Evolutionary conservation across 2,329 filamentous ascomycete species (phyloP).

Genomic region (Fusarium algeriense): DNA sequence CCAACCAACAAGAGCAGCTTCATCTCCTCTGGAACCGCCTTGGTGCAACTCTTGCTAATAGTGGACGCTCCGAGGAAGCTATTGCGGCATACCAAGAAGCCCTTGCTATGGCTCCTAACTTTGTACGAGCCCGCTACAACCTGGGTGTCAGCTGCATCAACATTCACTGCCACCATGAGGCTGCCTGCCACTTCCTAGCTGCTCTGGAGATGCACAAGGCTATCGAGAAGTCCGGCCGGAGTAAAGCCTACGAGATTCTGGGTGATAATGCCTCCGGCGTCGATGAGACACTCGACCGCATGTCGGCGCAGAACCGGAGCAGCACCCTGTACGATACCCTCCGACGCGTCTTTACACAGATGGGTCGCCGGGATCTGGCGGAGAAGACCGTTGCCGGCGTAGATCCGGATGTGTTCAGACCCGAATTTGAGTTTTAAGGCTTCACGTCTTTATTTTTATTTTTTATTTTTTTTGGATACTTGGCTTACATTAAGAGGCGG

Average conservation of each 20-base stretch:
- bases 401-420: constrained; percentile 88
- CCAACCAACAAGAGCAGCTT: constrained; percentile 86
- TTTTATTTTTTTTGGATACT: constrained; percentile 1
- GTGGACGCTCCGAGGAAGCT: constrained; percentile 91
- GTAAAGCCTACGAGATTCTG: constrained; percentile 86
- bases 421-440: constrained; percentile 84
- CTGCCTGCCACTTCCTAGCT: constrained; percentile 90
- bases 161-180: constrained; percentile 93
- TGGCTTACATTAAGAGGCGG: constrained; percentile 13
- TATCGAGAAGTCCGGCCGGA: constrained; percentile 85
- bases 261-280: constrained; percentile 62
- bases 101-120: constrained; percentile 90
- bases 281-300: constrained; percentile 83
- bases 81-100: constrained; percentile 97
- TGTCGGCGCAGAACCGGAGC: constrained; percentile 95
- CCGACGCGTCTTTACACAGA: constrained; percentile 93
- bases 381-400: constrained; percentile 91
- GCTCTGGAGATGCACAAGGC: constrained; percentile 96
- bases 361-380: constrained; percentile 88
- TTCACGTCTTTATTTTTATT: not conserved
- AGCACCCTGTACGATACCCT: constrained; percentile 97
- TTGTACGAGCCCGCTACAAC: constrained; percentile 96
- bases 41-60: constrained; percentile 95
- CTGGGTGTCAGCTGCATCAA: constrained; percentile 97
- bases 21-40: constrained; percentile 98